These are phyloP conservation scores for Alternaria infectoria DNA, from an alignment of 2,329 filamentous ascomycete species.

Conservation along the genomic window DNA sequence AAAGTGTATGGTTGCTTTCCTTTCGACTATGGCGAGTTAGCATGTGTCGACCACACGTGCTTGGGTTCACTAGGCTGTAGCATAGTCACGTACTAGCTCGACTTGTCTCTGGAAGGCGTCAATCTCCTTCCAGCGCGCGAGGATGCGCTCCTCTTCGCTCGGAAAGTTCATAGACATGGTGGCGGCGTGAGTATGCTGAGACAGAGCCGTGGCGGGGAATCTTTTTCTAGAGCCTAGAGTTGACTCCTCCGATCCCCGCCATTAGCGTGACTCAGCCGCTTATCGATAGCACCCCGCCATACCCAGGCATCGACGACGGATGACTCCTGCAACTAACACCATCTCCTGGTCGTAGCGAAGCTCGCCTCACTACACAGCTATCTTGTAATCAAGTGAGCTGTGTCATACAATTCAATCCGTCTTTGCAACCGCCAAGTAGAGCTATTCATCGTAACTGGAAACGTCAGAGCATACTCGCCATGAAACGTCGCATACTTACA, in stretches of 20 bases:
- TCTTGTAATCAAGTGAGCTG: background rate
- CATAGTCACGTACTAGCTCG: constrained; percentile 62
- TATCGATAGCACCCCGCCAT: constrained; percentile 28
- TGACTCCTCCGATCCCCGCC: constrained; percentile 30
- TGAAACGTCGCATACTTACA: background rate
- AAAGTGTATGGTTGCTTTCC: constrained; percentile 88
- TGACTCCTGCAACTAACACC: background rate
- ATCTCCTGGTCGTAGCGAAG: background rate
- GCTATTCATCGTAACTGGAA: background rate
- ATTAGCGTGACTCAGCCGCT: constrained; percentile 23
- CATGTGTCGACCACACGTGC: constrained; percentile 1
- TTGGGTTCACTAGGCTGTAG: background rate
- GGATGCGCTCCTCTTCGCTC: constrained; percentile 84
- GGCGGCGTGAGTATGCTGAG: constrained; percentile 31
- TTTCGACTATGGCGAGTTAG: constrained; percentile 60
- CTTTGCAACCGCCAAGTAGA: too few species aligned
- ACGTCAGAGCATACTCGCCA: background rate
- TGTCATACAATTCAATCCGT: background rate
- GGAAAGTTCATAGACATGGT: constrained; percentile 89
- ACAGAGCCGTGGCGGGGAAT: constrained; percentile 31
- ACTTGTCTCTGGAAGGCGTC: constrained; percentile 88
- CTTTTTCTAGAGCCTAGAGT: constrained; percentile 29
- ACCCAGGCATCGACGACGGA: background rate
- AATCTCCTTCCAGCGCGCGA: constrained; percentile 88
- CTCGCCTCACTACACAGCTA: too few species aligned